phyloP scores from a whole-genome alignment of 805 yeast genomes.

The Jamesozyma jinghongensis region DNA sequence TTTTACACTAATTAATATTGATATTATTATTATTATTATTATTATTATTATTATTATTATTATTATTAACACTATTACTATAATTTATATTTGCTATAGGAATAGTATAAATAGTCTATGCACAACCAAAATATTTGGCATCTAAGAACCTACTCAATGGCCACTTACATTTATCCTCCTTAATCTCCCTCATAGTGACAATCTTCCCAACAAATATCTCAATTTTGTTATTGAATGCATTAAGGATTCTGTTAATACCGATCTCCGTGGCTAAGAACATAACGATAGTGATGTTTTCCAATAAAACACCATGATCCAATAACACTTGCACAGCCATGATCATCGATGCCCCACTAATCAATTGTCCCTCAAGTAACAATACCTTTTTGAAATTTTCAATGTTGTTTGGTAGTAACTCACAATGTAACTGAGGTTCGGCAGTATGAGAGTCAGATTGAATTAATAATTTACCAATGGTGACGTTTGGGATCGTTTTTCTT shows the following conservation, averaged over 20 bases:
- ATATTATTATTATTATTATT: too few species aligned
- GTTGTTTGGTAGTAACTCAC: slow-evolving; percentile 56
- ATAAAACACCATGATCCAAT: slow-evolving; percentile 64
- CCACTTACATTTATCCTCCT: slow-evolving; percentile 41
- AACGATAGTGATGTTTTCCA: slow-evolving; percentile 56
- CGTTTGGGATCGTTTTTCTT: slow-evolving; percentile 66
- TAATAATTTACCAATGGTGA: slow-evolving; percentile 70
- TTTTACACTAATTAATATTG: too few species aligned
- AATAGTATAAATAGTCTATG: slow-evolving; percentile 6
- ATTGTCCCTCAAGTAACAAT: slow-evolving; percentile 75
- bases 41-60: too few species aligned
- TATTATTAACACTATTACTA: neutral
- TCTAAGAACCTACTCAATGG: slow-evolving; percentile 65
- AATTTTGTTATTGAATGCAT: slow-evolving; percentile 60
- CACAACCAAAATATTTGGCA: slow-evolving; percentile 60
- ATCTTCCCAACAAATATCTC: slow-evolving; percentile 61
- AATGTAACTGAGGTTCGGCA: slow-evolving; percentile 90
- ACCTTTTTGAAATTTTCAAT: slow-evolving; percentile 34
- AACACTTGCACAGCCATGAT: slow-evolving; percentile 90
- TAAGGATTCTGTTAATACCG: slow-evolving; percentile 62
- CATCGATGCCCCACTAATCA: slow-evolving; percentile 86
- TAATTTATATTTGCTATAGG: too few species aligned
- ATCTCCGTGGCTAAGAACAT: slow-evolving; percentile 68
- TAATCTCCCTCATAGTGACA: slow-evolving; percentile 40
- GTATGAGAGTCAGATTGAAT: slow-evolving; percentile 83